Base-by-base conservation (phyloP, 2,329 filamentous ascomycete species). In the Plenodomus biglobosus region DNA sequence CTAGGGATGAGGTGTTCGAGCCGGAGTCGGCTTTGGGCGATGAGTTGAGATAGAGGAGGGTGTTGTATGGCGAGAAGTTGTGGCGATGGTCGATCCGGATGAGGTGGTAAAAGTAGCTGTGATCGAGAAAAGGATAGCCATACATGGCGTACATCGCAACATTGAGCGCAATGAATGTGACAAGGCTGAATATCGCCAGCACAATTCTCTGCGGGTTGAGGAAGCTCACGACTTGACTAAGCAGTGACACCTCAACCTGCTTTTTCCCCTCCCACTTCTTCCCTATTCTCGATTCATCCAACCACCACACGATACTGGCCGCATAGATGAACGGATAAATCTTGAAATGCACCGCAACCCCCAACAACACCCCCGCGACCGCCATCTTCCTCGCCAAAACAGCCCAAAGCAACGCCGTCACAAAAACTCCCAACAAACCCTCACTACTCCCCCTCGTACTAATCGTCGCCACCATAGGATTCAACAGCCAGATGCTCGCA, bases 241-340 rank as follows among this genome's bases (percentile, higher is more conserved):
- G 7, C 64, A 73, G 5, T 22, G 57, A 71, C 59, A 44, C 36
- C 21, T 46, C 39, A 1, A 40, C 2, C 13, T 45, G 44, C 8
- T 46, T 13, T 30, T 40, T 48, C 4, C 10, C 18, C 6, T 16
- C 21, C 15, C 41, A 52, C 8, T 53, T 52, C 30, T 42, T 40
- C 20, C 40, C 20, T 13, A 40, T 75, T 70, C 50, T 48, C 13
- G 80, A 78, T 2, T 74, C 75, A 58, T 89, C 87, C 75, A 92
- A 83, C 86, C 86, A 92, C 86, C 87, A 91, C 4, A 90, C 71
- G 36, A 94, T 85, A 2, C 87, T 85, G 0, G 86, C 83, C 1
- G 89, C 92, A 72, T 99, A 99, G 51, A 99, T 90, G 71, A 97
- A 96, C 0, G 94, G 94, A 65, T 99, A 99, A 52, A 99, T 97